Evolutionary conservation across 106 monocot species (phyloP).

Genomic region (Hemerocallis citrina): DNA sequence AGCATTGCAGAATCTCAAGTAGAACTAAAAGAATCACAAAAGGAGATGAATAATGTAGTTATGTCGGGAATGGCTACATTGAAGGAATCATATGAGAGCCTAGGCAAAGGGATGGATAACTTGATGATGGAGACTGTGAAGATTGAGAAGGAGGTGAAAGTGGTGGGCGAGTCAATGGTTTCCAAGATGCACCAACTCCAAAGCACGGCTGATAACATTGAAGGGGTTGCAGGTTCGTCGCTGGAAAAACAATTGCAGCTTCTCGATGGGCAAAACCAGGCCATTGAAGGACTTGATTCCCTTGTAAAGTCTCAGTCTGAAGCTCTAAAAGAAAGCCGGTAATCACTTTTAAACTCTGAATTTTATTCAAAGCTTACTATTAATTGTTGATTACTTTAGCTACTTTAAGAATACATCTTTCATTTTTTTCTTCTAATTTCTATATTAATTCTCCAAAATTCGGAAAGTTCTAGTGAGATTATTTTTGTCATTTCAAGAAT

Average conservation of each 20-base stretch:
- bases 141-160: slow-evolving; percentile 50
- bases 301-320: slow-evolving; percentile 66
- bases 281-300: slow-evolving; percentile 57
- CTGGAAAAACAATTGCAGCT: slow-evolving; percentile 68
- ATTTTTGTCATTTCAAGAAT: too few relatives aligned
- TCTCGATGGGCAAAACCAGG: slow-evolving; percentile 51
- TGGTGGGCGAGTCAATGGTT: slow-evolving; percentile 54
- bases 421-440: too few relatives aligned
- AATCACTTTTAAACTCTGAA: neutral
- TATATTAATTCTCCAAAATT: too few relatives aligned
- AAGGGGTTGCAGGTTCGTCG: slow-evolving; percentile 29
- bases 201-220: slow-evolving; percentile 57
- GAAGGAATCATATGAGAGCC: slow-evolving; percentile 43
- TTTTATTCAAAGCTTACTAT: too few relatives aligned
- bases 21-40: slow-evolving; percentile 42
- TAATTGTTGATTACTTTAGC: too few relatives aligned
- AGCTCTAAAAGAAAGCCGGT: slow-evolving; percentile 86
- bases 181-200: slow-evolving; percentile 78
- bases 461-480: too few relatives aligned
- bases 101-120: slow-evolving; percentile 60
- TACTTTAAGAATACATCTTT: too few relatives aligned
- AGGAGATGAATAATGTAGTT: slow-evolving; percentile 45
- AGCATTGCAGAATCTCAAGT: slow-evolving; percentile 45
- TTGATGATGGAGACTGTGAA: slow-evolving; percentile 40
- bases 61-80: slow-evolving; percentile 39